phyloP scores from a whole-genome alignment of 805 yeast genomes.

The Wickerhamomyces chambardii region DNA sequence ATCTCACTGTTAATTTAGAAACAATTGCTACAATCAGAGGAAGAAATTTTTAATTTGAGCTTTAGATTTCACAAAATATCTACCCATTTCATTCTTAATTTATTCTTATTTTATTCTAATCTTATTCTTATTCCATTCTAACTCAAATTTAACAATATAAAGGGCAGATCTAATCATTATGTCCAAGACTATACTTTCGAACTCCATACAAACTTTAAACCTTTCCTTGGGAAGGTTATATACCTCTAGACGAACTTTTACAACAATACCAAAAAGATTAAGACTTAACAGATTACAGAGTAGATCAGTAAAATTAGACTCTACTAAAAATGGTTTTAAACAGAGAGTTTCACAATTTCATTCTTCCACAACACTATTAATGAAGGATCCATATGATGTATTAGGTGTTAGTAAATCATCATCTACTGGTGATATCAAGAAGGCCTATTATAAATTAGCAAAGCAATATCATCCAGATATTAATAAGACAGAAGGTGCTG shows the following conservation, averaged over 20 bases:
- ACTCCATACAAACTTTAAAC: not conserved
- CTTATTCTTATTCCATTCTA: too few species aligned
- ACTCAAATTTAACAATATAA: too few species aligned
- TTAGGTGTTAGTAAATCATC: conserved; percentile 74
- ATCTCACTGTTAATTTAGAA: too few species aligned
- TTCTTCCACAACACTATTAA: conserved; percentile 17
- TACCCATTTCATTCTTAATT: too few species aligned
- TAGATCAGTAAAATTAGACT: too few species aligned
- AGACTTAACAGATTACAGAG: not conserved
- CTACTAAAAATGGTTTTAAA: too few species aligned
- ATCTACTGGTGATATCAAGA: conserved; percentile 77
- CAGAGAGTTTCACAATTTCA: conserved; percentile 27
- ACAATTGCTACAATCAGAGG: too few species aligned
- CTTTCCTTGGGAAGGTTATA: not conserved
- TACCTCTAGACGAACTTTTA: not conserved
- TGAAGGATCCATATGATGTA: conserved; percentile 73
- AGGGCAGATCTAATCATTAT: too few species aligned
- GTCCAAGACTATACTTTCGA: not conserved
- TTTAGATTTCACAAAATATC: too few species aligned
- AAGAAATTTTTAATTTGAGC: too few species aligned
- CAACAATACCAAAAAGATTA: not conserved
- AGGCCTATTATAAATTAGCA: conserved; percentile 89
- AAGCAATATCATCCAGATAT: conserved; percentile 96
- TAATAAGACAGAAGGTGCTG: conserved; percentile 85
- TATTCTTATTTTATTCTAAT: too few species aligned